Evolutionary conservation across 2,329 filamentous ascomycete species (phyloP).

Genomic region (Arthrocladium fulminans): DNA sequence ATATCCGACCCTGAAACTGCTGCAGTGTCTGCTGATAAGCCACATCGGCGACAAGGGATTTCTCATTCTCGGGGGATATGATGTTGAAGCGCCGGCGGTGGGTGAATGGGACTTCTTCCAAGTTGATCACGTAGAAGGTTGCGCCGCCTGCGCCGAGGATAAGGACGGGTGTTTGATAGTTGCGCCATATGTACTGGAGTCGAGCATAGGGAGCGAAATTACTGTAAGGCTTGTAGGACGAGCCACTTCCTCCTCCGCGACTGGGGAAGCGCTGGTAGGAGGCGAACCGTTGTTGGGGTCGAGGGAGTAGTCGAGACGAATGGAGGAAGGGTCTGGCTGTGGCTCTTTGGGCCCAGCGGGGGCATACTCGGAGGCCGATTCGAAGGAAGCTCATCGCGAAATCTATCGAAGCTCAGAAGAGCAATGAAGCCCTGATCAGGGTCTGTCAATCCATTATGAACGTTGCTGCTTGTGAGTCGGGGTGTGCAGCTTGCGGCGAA

Average conservation of each 20-base stretch:
- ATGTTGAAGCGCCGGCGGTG: slow-evolving; percentile 52
- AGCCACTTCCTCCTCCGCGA: not conserved
- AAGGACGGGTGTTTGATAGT: slow-evolving; percentile 16
- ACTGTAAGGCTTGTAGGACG: not conserved
- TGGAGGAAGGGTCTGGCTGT: not conserved
- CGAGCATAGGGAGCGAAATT: slow-evolving; percentile 19
- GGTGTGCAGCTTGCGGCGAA: no score
- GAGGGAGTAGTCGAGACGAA: not conserved
- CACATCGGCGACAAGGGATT: slow-evolving; percentile 31
- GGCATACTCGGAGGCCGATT: slow-evolving; percentile 10
- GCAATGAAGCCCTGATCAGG: no score
- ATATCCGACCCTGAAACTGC: slow-evolving; percentile 38
- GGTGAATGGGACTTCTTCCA: slow-evolving; percentile 46
- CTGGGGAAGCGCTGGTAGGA: slow-evolving; percentile 17
- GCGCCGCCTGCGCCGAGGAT: slow-evolving; percentile 32
- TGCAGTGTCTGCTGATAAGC: slow-evolving; percentile 42
- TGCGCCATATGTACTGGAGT: slow-evolving; percentile 21
- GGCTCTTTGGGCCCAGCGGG: slow-evolving; percentile 6
- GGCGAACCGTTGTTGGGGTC: slow-evolving; percentile 11
- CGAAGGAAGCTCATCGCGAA: slow-evolving; percentile 13
- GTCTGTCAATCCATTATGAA: no score
- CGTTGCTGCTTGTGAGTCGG: no score
- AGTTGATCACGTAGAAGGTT: slow-evolving; percentile 46
- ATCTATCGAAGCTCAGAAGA: not conserved
- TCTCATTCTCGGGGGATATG: slow-evolving; percentile 39